Percentiles rank a stretch among this genome's conserved stretches.
Conservation (phyloP, 2,329 filamentous ascomycete genomes). For the Metarhizium guizhouense region DNA sequence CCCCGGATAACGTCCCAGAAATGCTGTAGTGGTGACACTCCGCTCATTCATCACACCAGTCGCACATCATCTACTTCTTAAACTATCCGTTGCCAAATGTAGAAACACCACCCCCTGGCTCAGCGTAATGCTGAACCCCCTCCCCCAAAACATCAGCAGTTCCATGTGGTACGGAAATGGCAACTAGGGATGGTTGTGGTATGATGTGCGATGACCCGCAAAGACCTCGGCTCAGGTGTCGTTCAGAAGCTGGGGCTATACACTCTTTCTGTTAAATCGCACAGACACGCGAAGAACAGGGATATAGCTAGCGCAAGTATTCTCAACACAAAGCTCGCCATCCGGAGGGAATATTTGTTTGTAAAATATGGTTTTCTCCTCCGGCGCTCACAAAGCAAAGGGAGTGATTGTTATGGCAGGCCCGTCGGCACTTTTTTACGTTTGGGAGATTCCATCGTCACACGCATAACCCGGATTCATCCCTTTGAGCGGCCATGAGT, state of each 20-base stretch:
- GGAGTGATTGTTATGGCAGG: neutral
- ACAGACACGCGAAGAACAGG: neutral
- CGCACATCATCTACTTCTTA: no score
- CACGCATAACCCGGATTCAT: neutral
- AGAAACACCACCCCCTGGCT: neutral
- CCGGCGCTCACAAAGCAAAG: neutral
- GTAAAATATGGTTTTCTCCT: neutral
- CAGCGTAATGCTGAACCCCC: no score
- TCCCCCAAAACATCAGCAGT: neutral
- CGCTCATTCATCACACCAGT: no score
- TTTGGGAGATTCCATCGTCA: neutral
- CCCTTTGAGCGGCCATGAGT: slow-evolving; percentile 3
- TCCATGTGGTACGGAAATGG: neutral
- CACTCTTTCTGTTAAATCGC: neutral
- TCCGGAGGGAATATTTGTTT: neutral
- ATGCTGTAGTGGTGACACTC: no score
- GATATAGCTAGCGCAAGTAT: neutral
- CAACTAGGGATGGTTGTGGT: neutral
- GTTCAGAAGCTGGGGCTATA: neutral
- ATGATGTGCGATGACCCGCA: neutral
- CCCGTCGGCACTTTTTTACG: neutral
- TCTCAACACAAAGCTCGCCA: neutral
- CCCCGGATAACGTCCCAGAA: no score
- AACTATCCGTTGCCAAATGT: no score
- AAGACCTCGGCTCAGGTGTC: neutral